phyloP scores from a whole-genome alignment of 2,329 filamentous ascomycete species.

The Allantophomopsis cytisporea region DNA sequence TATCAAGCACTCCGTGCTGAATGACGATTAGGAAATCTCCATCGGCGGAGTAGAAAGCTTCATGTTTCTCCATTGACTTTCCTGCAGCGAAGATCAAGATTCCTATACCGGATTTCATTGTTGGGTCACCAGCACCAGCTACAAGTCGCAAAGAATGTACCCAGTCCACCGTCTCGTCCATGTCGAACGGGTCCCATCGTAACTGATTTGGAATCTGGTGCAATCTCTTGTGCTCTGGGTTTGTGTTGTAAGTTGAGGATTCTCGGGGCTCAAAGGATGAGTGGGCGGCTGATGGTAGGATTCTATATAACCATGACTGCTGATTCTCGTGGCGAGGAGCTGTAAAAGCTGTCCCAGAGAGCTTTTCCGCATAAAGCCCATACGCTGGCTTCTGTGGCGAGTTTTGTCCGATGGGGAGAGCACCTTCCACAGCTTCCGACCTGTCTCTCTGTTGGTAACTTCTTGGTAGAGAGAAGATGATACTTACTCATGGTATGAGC shows the following conservation, averaged over 20 bases:
- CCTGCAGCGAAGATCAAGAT: slow-evolving; percentile 73
- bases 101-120: slow-evolving; percentile 64
- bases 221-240: slow-evolving; percentile 23
- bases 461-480: neutral
- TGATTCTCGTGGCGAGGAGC: slow-evolving; percentile 40
- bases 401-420: slow-evolving; percentile 51
- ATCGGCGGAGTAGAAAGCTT: slow-evolving; percentile 76
- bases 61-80: slow-evolving; percentile 58
- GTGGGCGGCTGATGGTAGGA: slow-evolving; percentile 39
- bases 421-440: slow-evolving; percentile 50
- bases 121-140: slow-evolving; percentile 67
- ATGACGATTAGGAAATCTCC: slow-evolving; percentile 67
- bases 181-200: slow-evolving; percentile 60
- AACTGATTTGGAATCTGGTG: slow-evolving; percentile 72
- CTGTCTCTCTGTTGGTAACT: slow-evolving; percentile 21
- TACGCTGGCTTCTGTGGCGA: slow-evolving; percentile 56
- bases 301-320: slow-evolving; percentile 43
- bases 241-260: slow-evolving; percentile 26
- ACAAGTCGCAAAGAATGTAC: slow-evolving; percentile 51
- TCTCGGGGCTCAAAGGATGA: slow-evolving; percentile 29
- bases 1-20: slow-evolving; percentile 61
- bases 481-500: slow-evolving; percentile 51
- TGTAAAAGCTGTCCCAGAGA: slow-evolving; percentile 43
- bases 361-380: slow-evolving; percentile 56
- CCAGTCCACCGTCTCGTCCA: slow-evolving; percentile 57